These are phyloP conservation scores for Podospora pseudoanserina DNA, from an alignment of 495 filamentous ascomycete genomes.

Conservation along the genomic window DNA sequence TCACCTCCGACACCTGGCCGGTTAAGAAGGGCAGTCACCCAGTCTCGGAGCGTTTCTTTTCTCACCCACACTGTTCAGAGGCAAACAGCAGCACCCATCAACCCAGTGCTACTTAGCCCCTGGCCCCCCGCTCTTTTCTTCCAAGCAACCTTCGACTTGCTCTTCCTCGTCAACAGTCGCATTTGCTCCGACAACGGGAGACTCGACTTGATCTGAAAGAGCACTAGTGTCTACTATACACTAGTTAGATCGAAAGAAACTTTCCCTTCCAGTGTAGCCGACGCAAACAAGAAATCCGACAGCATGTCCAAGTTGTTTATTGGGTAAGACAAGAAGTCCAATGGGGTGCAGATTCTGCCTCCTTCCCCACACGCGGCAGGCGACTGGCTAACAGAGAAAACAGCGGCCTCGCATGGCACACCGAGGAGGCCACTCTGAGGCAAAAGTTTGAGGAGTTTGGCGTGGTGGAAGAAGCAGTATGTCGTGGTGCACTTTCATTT, in stretches of 20 bases:
- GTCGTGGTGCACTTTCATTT: slow-evolving; percentile 38
- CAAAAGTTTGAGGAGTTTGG: slow-evolving; percentile 89
- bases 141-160: not conserved
- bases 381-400: not conserved
- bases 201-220: not conserved
- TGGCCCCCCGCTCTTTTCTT: not conserved
- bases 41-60: slow-evolving; percentile 14
- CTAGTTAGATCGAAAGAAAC: not conserved
- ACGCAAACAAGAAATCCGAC: slow-evolving; percentile 15
- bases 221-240: not conserved
- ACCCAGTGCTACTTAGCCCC: slow-evolving; percentile 5
- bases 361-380: not conserved
- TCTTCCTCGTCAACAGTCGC: not conserved
- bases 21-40: slow-evolving; percentile 19
- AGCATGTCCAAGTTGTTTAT: slow-evolving; percentile 89
- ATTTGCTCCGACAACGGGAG: not conserved
- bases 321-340: slow-evolving; percentile 57
- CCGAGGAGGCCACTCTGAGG: slow-evolving; percentile 76
- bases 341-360: not conserved
- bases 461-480: slow-evolving; percentile 85
- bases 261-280: not conserved
- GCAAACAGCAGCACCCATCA: slow-evolving; percentile 5
- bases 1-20: slow-evolving; percentile 18
- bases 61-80: slow-evolving; percentile 12
- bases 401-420: slow-evolving; percentile 98